Percentiles rank a stretch among this genome's conserved stretches.
Evolutionary conservation across 495 filamentous ascomycete species (phyloP).

Genomic region (Friedmanniomyces simplex): DNA sequence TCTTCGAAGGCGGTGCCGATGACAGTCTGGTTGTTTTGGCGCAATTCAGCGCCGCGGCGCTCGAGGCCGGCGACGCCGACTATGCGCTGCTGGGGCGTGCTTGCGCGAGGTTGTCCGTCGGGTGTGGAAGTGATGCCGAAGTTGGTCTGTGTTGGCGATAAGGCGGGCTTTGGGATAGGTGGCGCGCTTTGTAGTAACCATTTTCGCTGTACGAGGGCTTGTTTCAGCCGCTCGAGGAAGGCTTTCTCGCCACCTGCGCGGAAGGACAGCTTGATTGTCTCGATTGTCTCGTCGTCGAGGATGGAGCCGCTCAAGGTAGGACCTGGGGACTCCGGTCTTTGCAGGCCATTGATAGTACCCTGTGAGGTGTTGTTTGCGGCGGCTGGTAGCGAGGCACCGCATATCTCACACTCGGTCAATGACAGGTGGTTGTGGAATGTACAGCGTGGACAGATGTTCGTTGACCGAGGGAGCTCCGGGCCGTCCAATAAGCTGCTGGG

Average conservation of each 20-base stretch:
- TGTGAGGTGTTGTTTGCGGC: neutral
- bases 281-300: constrained; percentile 46
- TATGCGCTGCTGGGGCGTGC: constrained; percentile 41
- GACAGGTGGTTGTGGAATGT: constrained; percentile 93
- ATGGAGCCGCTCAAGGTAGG: constrained; percentile 40
- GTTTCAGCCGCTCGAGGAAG: constrained; percentile 81
- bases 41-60: constrained; percentile 64
- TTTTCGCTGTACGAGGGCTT: constrained; percentile 81
- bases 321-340: constrained; percentile 60
- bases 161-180: constrained; percentile 62
- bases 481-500: neutral
- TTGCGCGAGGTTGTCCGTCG: constrained; percentile 8
- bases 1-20: constrained; percentile 96
- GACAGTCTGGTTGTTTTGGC: constrained; percentile 83
- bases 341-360: neutral
- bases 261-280: constrained; percentile 86
- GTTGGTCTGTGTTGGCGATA: constrained; percentile 5
- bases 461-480: neutral
- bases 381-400: constrained; percentile 57
- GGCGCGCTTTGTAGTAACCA: constrained; percentile 91
- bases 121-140: neutral
- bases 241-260: constrained; percentile 78
- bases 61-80: constrained; percentile 93
- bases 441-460: constrained; percentile 64
- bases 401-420: constrained; percentile 79